Evolutionary conservation across 2,329 filamentous ascomycete species (phyloP).

Genomic region (Aspergillus amoenus): DNA sequence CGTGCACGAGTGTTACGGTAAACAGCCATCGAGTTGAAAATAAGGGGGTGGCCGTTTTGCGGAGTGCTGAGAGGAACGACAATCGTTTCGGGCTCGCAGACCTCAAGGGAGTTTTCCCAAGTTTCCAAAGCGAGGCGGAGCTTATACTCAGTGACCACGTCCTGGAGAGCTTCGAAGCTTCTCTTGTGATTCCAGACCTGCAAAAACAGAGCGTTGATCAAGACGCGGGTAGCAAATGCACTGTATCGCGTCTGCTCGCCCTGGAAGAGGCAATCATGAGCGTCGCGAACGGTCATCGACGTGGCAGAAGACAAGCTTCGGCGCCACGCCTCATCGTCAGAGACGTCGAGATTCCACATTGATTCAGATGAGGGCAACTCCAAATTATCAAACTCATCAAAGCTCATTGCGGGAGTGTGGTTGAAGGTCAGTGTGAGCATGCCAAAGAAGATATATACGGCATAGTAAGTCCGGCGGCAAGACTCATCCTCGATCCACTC

Average conservation of each 20-base stretch:
- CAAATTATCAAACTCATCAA: constrained; percentile 94
- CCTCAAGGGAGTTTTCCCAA: constrained; percentile 95
- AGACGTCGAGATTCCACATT: constrained; percentile 82
- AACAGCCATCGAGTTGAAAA: constrained; percentile 97
- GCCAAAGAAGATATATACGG: constrained; percentile 98
- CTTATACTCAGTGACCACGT: constrained; percentile 98
- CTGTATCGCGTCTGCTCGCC: constrained; percentile 89
- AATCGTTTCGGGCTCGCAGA: constrained; percentile 88
- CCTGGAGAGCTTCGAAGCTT: constrained; percentile 93
- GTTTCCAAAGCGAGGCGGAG: constrained; percentile 91
- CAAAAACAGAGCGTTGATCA: constrained; percentile 98
- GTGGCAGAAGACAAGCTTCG: constrained; percentile 71
- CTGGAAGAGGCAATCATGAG: constrained; percentile 93
- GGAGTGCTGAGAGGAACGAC: constrained; percentile 88
- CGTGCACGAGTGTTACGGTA: constrained; percentile 91
- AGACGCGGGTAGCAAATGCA: constrained; percentile 92
- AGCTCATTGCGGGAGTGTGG: constrained; percentile 95
- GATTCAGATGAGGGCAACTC: constrained; percentile 91
- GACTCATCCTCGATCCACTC: constrained; percentile 98
- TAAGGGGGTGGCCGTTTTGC: constrained; percentile 91
- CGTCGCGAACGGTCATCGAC: constrained; percentile 84
- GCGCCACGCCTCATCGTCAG: constrained; percentile 79
- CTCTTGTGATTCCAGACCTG: constrained; percentile 99
- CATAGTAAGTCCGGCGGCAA: constrained; percentile 94
- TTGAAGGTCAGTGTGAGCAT: constrained; percentile 94